phyloP scores from a whole-genome alignment of 2,329 filamentous ascomycete genomes.

The Ascochyta koolunga region DNA sequence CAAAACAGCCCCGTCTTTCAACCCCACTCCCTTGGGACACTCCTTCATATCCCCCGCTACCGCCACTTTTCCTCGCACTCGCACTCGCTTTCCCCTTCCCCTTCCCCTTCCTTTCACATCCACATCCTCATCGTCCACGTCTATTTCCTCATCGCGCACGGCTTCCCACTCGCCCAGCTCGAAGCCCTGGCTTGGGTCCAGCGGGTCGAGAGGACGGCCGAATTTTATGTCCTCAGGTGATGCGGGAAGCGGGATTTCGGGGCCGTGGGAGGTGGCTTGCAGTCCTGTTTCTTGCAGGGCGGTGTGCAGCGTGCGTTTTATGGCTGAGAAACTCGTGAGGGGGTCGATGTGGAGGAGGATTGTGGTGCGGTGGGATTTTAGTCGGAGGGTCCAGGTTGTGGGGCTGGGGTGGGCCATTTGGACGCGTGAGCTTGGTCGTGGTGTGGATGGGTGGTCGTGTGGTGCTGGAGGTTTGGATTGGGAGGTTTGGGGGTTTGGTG shows the following conservation, averaged over 20 bases:
- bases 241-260: conserved; percentile 47
- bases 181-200: conserved; percentile 51
- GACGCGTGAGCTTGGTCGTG: background rate
- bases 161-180: conserved; percentile 45
- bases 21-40: conserved; percentile 44
- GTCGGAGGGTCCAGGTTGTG: conserved; percentile 51
- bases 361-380: conserved; percentile 55
- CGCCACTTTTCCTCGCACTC: conserved; percentile 3
- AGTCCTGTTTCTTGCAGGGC: conserved; percentile 50
- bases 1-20: conserved; percentile 45
- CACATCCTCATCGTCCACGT: conserved; percentile 35
- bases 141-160: no score
- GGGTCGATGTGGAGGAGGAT: conserved; percentile 55
- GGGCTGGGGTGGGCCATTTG: conserved; percentile 34
- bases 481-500: background rate
- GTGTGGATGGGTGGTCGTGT: background rate
- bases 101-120: conserved; percentile 50
- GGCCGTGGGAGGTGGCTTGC: conserved; percentile 36
- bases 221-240: conserved; percentile 50
- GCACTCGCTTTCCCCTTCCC: conserved; percentile 25
- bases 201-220: conserved; percentile 49
- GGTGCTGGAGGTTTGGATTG: background rate
- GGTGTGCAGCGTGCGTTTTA: conserved; percentile 51
- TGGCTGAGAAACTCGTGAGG: conserved; percentile 46
- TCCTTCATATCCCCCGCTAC: conserved; percentile 24